Percentiles rank a stretch among this genome's conserved stretches.
phyloP scores from a whole-genome alignment of 2,329 filamentous ascomycete genomes.

The Rhinocladiella mackenziei region DNA sequence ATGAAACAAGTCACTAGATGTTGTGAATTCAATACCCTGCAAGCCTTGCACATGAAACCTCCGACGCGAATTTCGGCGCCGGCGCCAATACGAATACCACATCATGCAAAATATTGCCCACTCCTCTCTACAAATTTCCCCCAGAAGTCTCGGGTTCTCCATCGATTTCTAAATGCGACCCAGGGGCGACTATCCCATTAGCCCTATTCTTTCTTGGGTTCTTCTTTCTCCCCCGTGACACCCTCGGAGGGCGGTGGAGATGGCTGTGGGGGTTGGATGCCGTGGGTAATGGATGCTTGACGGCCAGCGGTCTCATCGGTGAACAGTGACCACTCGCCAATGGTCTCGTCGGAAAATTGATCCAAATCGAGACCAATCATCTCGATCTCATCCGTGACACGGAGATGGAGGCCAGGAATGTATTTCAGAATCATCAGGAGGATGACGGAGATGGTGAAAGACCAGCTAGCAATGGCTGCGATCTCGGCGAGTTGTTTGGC shows the following conservation, averaged over 20 bases:
- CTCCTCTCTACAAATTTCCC: no score
- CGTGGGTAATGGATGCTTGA: constrained; percentile 16
- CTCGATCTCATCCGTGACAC: constrained; percentile 54
- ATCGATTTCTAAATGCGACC: no score
- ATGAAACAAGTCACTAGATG: no score
- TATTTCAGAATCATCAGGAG: constrained; percentile 50
- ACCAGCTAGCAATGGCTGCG: constrained; percentile 51
- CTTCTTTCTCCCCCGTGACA: constrained; percentile 5
- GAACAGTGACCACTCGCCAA: constrained; percentile 46
- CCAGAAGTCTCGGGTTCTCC: no score
- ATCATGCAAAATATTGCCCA: no score
- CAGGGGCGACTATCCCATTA: neutral
- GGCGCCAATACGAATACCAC: no score
- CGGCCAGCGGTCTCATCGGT: constrained; percentile 12
- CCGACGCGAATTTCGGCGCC: no score
- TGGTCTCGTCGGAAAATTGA: constrained; percentile 56
- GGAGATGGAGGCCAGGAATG: constrained; percentile 49
- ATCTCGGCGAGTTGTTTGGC: constrained; percentile 56
- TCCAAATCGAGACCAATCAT: constrained; percentile 53
- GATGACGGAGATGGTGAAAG: constrained; percentile 51
- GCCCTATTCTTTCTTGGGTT: constrained; percentile 1
- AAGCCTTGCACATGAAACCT: no score
- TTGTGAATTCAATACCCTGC: no score
- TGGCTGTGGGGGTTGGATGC: constrained; percentile 6
- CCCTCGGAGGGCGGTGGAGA: constrained; percentile 10